Evolutionary conservation across 805 yeast species (phyloP).

Genomic region (Blastobotrys attinorum): DNA sequence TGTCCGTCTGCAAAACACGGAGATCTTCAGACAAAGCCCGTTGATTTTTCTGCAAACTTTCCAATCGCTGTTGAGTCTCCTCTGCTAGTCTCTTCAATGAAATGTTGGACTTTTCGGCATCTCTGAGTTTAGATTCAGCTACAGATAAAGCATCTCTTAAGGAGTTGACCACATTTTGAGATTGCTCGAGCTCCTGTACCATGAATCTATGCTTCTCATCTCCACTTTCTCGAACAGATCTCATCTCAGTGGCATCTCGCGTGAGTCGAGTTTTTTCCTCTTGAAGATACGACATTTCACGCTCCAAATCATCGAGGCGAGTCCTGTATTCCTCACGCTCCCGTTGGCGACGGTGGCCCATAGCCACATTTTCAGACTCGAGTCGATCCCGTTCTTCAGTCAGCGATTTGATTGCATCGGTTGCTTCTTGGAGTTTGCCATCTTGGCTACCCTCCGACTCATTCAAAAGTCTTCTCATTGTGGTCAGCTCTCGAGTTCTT

Average conservation of each 20-base stretch:
- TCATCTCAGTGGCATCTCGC: conserved; percentile 17
- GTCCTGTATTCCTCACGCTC: conserved; percentile 58
- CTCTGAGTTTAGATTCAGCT: conserved; percentile 24
- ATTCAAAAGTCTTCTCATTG: conserved; percentile 57
- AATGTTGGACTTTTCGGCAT: conserved; percentile 24
- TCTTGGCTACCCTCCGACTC: conserved; percentile 60
- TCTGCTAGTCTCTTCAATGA: conserved; percentile 29
- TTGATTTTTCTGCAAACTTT: conserved; percentile 29
- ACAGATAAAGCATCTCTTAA: conserved; percentile 19
- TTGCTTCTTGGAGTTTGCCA: conserved; percentile 45
- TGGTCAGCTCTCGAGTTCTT: conserved; percentile 67
- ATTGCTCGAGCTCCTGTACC: conserved; percentile 25
- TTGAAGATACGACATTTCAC: conserved; percentile 27
- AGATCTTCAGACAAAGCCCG: conserved; percentile 28
- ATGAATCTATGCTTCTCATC: conserved; percentile 22
- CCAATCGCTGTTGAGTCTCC: conserved; percentile 30
- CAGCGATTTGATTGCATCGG: conserved; percentile 40
- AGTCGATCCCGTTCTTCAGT: conserved; percentile 55
- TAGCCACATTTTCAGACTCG: conserved; percentile 44
- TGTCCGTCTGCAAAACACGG: conserved; percentile 23
- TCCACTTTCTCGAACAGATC: conserved; percentile 6
- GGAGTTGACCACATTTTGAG: conserved; percentile 13
- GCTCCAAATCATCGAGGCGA: conserved; percentile 36
- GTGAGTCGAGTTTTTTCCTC: conserved; percentile 27
- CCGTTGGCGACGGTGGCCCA: conserved; percentile 48